Evolutionary conservation across 345 rosid genomes (phyloP), one percentile per base, ranked within the genome.

Genomic region (Punica granatum): DNA sequence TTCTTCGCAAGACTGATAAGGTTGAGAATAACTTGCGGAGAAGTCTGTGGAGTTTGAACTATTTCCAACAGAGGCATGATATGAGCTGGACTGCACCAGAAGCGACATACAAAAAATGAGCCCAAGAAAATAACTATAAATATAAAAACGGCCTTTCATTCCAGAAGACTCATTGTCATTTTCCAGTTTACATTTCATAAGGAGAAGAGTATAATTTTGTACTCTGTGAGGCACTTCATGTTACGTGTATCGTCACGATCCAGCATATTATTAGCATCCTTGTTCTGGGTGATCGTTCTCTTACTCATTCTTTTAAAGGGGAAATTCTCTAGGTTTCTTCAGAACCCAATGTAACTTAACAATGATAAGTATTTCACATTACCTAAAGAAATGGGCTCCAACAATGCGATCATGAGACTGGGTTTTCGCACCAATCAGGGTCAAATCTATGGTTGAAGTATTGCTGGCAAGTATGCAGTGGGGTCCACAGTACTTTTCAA

Each of bases 401-500:
- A 64, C 69, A 31, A 77, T 48, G 62, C 73, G 69, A 64, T 70
- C 69, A 59, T 74, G 79, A 13, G 81, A 79, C 63, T 49, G 68
- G 58, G 83, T 77, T 68, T 19, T 75, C 70, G 77, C 69, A 39
- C 83, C 83, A 49, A 82, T 73, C 77, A 79, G 51, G 66, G 71
- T 77, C 83, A 82, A 74, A 58, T 79, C 81, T 42, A 82, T 74
- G 30, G 85, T 82, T 61, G 85, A 82, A 62, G 85, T 82, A 70
- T 79, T 82, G 28, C 81, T 82, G 18, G 85, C 72, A 54, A 82
- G 79, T 63, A 82, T 88, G 76, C 99, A 94, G 76, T 88, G 86
- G 63, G 85, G 86, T 48, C 87, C 88, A 70, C 99, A 94, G 73
- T 80, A 81, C 70, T 83, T 94, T 77, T 94, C 99, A 41, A 94